A percentile compares a stretch with the other conserved stretches of the same genome.
These are phyloP conservation scores for Globisporangium radiosum DNA, from an alignment of 352 stramenopile genomes.

Conservation along the genomic window DNA sequence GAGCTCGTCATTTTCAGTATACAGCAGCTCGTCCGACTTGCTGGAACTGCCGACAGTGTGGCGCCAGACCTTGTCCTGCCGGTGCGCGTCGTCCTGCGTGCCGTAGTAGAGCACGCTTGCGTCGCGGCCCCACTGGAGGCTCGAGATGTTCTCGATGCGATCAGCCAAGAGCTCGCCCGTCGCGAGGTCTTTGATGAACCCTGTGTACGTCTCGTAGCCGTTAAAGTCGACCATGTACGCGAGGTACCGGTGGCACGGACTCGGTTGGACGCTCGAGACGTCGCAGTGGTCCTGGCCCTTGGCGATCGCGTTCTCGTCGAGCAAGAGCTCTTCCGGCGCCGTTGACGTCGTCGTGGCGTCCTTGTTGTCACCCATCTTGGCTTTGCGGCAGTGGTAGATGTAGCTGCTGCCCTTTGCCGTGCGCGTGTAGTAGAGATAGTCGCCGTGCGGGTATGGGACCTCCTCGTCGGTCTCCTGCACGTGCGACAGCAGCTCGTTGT, in stretches of 20 bases:
- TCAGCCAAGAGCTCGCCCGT: conserved; percentile 63
- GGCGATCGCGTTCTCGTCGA: conserved; percentile 93
- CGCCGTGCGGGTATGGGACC: conserved; percentile 75
- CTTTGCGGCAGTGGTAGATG: conserved; percentile 71
- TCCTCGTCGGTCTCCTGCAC: conserved; percentile 87
- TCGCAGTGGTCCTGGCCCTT: conserved; percentile 81
- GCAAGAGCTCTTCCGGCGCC: conserved; percentile 84
- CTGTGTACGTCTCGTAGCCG: conserved; percentile 92
- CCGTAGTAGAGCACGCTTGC: conserved; percentile 91
- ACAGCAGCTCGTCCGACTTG: conserved; percentile 83
- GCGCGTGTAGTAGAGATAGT: conserved; percentile 85
- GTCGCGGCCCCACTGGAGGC: conserved; percentile 89
- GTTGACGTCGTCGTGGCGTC: conserved; percentile 29
- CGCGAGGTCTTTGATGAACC: conserved; percentile 85
- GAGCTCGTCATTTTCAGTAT: conserved; percentile 92
- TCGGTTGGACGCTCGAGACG: conserved; percentile 69
- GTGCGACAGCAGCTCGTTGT: conserved; percentile 90
- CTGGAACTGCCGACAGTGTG: conserved; percentile 75
- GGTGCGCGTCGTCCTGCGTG: conserved; percentile 88
- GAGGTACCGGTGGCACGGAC: conserved; percentile 88
- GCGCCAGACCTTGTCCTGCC: conserved; percentile 92
- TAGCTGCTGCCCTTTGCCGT: conserved; percentile 85
- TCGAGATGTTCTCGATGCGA: conserved; percentile 81
- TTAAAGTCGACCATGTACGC: conserved; percentile 94
- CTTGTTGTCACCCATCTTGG: conserved; percentile 39